Percentiles rank a stretch among this genome's conserved stretches.
Conservation (phyloP, 495 filamentous ascomycete species). For the Daldinia decipiens region DNA sequence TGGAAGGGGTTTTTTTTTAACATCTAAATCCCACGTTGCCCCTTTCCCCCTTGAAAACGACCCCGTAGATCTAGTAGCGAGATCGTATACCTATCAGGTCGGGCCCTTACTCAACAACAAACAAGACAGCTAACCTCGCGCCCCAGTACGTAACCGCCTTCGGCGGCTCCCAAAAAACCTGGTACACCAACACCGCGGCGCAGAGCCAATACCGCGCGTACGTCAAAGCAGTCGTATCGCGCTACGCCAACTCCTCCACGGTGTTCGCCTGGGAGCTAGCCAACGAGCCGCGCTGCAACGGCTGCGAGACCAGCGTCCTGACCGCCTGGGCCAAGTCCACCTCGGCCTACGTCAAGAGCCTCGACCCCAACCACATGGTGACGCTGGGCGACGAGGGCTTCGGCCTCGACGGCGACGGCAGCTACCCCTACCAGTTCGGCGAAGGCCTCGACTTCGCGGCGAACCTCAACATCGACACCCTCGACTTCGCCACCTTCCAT, state of each 20-base stretch:
- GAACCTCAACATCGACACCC: constrained; percentile 65
- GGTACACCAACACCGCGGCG: constrained; percentile 46
- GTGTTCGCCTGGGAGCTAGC: constrained; percentile 67
- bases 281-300: constrained; percentile 63
- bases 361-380: constrained; percentile 63
- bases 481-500: constrained; percentile 77
- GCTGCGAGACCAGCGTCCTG: constrained; percentile 55
- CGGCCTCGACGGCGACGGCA: constrained; percentile 60
- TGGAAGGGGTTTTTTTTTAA: neutral
- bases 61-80: neutral
- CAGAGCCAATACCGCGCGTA: constrained; percentile 61
- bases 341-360: constrained; percentile 60
- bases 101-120: neutral
- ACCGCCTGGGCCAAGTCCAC: constrained; percentile 60
- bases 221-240: constrained; percentile 58
- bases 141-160: constrained; percentile 67
- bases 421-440: constrained; percentile 66
- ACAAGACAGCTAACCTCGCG: constrained; percentile 4
- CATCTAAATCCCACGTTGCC: neutral
- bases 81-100: no score
- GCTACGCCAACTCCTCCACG: constrained; percentile 60
- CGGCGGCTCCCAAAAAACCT: constrained; percentile 51
- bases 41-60: neutral
- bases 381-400: constrained; percentile 65
- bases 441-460: constrained; percentile 73